These are phyloP conservation scores for Metschnikowia proteae DNA, from an alignment of 805 yeast species.

Conservation along the genomic window DNA sequence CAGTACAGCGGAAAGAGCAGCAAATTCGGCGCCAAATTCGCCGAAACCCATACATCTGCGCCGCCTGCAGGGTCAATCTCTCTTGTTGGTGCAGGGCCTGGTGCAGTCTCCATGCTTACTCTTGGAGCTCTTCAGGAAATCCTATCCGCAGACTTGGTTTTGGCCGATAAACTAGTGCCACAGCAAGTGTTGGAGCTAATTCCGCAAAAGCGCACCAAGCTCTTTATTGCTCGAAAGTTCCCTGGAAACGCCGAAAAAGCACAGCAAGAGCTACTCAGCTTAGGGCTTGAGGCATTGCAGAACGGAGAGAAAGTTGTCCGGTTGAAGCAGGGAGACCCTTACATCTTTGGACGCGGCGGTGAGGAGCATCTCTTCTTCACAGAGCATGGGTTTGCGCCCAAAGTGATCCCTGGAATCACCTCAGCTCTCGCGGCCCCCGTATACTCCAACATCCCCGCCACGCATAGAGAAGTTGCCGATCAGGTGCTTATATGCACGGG, in stretches of 20 bases:
- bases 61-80: conserved; percentile 54
- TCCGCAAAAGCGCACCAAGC: conserved; percentile 63
- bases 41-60: conserved; percentile 6
- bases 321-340: conserved; percentile 95
- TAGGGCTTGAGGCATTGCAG: conserved; percentile 63
- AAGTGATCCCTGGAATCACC: conserved; percentile 82
- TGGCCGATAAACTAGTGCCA: conserved; percentile 93
- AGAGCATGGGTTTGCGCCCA: conserved; percentile 63
- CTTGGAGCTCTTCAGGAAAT: conserved; percentile 82
- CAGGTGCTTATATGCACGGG: conserved; percentile 94
- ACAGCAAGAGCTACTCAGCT: conserved; percentile 73
- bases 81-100: conserved; percentile 95
- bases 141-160: conserved; percentile 72
- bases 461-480: conserved; percentile 88
- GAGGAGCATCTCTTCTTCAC: conserved; percentile 77
- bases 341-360: conserved; percentile 94
- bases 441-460: conserved; percentile 78
- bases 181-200: conserved; percentile 77
- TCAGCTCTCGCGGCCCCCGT: conserved; percentile 89
- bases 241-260: conserved; percentile 97
- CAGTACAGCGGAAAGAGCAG: conserved; percentile 6
- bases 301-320: conserved; percentile 79
- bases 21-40: not conserved
- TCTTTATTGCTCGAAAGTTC: conserved; percentile 86
- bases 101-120: conserved; percentile 76